Evolutionary conservation across 2,329 filamentous ascomycete species (phyloP).

Genomic region (Ceratocystis cubensis): DNA sequence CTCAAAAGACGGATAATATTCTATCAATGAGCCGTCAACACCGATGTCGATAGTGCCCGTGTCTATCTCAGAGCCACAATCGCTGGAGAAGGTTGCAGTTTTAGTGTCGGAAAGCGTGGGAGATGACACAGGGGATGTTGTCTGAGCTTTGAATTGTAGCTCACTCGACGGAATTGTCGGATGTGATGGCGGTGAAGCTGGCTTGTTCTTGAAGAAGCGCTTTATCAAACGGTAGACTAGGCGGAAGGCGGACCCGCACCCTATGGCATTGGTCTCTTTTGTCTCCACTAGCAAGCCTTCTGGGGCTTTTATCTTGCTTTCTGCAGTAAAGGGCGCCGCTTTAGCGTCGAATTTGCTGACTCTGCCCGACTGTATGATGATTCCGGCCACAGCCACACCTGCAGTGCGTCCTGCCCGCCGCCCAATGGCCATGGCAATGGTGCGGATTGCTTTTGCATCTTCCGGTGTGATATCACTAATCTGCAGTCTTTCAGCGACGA

Average conservation of each 20-base stretch:
- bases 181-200: neutral
- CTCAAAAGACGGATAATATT: conserved; percentile 61
- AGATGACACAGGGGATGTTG: neutral
- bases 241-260: neutral
- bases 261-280: neutral
- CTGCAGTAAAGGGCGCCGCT: neutral
- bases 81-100: neutral
- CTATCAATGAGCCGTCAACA: conserved; percentile 58
- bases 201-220: neutral
- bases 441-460: conserved; percentile 50
- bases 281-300: neutral
- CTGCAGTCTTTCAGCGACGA: neutral
- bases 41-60: conserved; percentile 48
- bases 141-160: neutral
- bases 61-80: conserved; percentile 24
- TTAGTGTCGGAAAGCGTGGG: neutral
- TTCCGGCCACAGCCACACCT: conserved; percentile 23
- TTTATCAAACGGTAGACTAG: neutral
- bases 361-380: conserved; percentile 23
- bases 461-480: conserved; percentile 25
- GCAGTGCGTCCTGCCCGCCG: conserved; percentile 23
- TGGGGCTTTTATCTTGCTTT: neutral
- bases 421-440: conserved; percentile 34
- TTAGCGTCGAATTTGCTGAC: conserved; percentile 5
- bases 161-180: neutral